phyloP scores from a whole-genome alignment of 139 green algal species.

The Dunaliella sp. region DNA sequence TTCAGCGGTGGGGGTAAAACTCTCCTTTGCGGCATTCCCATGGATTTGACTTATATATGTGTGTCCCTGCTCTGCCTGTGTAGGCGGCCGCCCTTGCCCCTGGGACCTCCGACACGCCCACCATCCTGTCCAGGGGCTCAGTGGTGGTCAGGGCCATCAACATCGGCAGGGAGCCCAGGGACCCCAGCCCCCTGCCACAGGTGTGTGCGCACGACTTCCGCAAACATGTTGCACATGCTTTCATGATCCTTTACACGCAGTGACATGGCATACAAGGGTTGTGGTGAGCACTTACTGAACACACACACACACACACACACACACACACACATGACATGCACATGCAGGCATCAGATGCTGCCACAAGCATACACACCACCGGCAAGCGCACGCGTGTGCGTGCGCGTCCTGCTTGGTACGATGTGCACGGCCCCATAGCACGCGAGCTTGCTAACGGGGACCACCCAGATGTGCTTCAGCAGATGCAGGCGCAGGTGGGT shows the following conservation, averaged over 20 bases:
- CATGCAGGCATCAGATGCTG: neutral
- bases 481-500: constrained; percentile 13
- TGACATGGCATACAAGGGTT: neutral
- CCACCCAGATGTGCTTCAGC: constrained; percentile 19
- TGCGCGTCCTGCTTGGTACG: constrained; percentile 34
- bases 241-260: neutral
- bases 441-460: constrained; percentile 39
- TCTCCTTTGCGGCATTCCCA: too few species aligned
- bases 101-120: constrained; percentile 21
- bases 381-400: constrained; percentile 34
- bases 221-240: too few species aligned
- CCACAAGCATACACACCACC: neutral
- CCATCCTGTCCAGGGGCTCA: constrained; percentile 40
- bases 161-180: constrained; percentile 39
- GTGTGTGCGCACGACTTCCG: too few species aligned
- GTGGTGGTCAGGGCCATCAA: constrained; percentile 49
- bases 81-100: neutral
- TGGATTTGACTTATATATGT: too few species aligned
- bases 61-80: too few species aligned
- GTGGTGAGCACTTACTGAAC: neutral
- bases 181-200: constrained; percentile 5
- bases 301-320: constrained; percentile 10
- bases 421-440: constrained; percentile 34
- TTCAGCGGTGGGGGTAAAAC: too few species aligned
- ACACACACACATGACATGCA: neutral